phyloP scores from a whole-genome alignment of 495 filamentous ascomycete genomes.

The Aspergillus cristatus region DNA sequence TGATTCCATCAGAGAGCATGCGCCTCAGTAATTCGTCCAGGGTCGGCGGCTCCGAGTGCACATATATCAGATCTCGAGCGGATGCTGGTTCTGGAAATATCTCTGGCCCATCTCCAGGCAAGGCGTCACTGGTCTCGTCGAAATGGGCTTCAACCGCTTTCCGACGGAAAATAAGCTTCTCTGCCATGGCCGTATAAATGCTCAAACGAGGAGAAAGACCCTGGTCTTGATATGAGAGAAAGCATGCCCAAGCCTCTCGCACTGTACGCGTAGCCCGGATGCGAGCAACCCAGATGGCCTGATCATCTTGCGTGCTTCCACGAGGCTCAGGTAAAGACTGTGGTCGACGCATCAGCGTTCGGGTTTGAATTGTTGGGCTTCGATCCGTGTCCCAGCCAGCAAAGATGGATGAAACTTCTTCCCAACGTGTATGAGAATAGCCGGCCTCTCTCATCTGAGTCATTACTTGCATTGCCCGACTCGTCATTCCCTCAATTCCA shows the following conservation, averaged over 20 bases:
- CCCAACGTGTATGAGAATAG: slow-evolving; percentile 46
- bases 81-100: slow-evolving; percentile 45
- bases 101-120: slow-evolving; percentile 56
- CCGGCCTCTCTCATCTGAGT: slow-evolving; percentile 56
- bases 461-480: slow-evolving; percentile 48
- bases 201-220: slow-evolving; percentile 19
- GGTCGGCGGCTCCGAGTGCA: slow-evolving; percentile 45
- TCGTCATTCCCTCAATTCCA: slow-evolving; percentile 46
- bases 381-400: slow-evolving; percentile 61
- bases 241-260: slow-evolving; percentile 65
- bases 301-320: slow-evolving; percentile 9
- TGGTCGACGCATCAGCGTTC: slow-evolving; percentile 26
- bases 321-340: slow-evolving; percentile 10
- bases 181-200: slow-evolving; percentile 52
- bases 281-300: slow-evolving; percentile 48
- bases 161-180: slow-evolving; percentile 44
- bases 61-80: slow-evolving; percentile 49
- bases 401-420: slow-evolving; percentile 44
- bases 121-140: slow-evolving; percentile 15
- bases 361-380: slow-evolving; percentile 61
- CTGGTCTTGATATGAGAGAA: slow-evolving; percentile 44
- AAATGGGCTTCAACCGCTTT: slow-evolving; percentile 14
- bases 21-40: slow-evolving; percentile 42
- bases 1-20: slow-evolving; percentile 42
- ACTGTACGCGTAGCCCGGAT: slow-evolving; percentile 58